Conservation (phyloP, 208 protist genomes). For the Crithidia mellificae region DNA sequence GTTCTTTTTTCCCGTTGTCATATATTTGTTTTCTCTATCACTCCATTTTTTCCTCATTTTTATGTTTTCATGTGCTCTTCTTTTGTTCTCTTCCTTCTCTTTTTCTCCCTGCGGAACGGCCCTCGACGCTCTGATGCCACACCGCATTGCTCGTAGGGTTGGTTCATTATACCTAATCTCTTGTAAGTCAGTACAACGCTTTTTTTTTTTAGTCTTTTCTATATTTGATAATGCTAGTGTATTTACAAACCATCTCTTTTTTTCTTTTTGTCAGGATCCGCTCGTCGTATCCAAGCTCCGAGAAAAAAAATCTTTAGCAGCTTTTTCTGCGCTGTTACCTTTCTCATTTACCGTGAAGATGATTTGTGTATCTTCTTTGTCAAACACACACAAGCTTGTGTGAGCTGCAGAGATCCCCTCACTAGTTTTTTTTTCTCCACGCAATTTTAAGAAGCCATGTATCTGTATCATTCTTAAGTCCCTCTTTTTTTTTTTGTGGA, state of each 20-base stretch:
- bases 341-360: too few species aligned
- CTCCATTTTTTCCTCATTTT: not conserved
- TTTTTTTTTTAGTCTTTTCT: conserved; percentile 2
- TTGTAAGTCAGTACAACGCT: not conserved
- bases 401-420: too few species aligned
- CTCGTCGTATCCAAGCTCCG: not conserved
- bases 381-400: too few species aligned
- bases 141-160: not conserved
- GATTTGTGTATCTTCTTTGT: too few species aligned
- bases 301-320: too few species aligned
- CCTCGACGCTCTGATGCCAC: not conserved
- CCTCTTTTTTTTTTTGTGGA: not conserved
- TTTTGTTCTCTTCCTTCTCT: not conserved
- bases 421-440: too few species aligned
- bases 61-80: not conserved
- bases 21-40: too few species aligned
- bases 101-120: not conserved
- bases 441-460: not conserved
- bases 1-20: too few species aligned
- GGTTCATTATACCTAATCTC: not conserved
- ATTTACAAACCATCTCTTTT: conserved; percentile 15
- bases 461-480: not conserved
- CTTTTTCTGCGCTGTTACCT: too few species aligned
- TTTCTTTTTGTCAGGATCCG: not conserved
- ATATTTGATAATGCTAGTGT: not conserved